These are phyloP conservation scores for Artemisia tridentata DNA, from an alignment of 129 eudicot species.

Conservation along the genomic window DNA sequence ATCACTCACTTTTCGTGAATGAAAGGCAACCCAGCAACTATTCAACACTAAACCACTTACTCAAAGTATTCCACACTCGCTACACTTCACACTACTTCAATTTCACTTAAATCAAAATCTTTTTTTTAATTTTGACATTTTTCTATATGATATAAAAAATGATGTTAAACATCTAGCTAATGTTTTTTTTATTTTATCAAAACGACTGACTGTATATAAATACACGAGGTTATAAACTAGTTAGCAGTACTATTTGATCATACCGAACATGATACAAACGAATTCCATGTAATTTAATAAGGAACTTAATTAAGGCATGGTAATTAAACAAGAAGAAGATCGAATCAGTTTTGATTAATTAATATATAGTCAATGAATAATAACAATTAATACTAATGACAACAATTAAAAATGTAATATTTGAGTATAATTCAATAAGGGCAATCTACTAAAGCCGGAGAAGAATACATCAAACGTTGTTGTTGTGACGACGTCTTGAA, in stretches of 20 bases:
- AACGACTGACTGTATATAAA: no score
- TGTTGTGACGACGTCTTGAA: constrained; percentile 3
- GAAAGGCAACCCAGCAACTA: constrained; percentile 63
- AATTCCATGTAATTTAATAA: no score
- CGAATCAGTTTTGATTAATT: constrained; percentile 26
- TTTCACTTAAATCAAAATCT: background rate
- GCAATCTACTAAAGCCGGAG: constrained; percentile 76
- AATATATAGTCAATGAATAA: constrained; percentile 28
- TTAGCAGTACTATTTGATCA: no score
- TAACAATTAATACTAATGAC: background rate
- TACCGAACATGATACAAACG: no score
- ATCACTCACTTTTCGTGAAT: constrained; percentile 81
- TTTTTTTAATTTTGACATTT: no score
- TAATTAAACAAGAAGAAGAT: constrained; percentile 14
- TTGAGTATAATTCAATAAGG: constrained; percentile 49
- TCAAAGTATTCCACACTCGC: constrained; percentile 57
- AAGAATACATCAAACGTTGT: constrained; percentile 38
- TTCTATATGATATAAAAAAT: no score
- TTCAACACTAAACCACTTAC: constrained; percentile 63
- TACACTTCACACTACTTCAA: constrained; percentile 44
- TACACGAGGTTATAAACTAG: no score
- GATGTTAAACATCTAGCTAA: background rate
- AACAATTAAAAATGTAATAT: constrained; percentile 34
- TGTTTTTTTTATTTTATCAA: no score
- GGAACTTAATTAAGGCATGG: background rate